Percentiles rank a stretch among this genome's conserved stretches.
Conservation (phyloP, 1,284 basidiomycete species). For the Marasmius fiardii region DNA sequence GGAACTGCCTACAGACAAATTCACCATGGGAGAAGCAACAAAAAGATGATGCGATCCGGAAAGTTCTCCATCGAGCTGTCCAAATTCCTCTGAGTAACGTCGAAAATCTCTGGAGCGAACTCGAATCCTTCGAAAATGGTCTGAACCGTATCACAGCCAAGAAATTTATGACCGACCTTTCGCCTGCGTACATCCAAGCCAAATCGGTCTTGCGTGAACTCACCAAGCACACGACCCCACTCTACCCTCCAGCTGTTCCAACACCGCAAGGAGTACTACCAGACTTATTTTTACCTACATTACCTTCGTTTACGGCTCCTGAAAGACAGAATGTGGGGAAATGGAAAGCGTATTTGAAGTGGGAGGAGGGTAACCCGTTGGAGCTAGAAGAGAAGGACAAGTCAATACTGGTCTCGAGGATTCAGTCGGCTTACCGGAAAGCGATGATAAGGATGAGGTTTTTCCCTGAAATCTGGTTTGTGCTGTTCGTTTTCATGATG, state of each 20-base stretch:
- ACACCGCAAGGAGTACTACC: constrained; percentile 31
- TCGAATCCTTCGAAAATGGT: constrained; percentile 90
- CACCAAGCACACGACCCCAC: constrained; percentile 62
- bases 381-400: constrained; percentile 88
- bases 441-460: constrained; percentile 90
- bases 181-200: constrained; percentile 90
- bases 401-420: constrained; percentile 60
- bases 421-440: constrained; percentile 85
- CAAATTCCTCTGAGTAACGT: constrained; percentile 93
- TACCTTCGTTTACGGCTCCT: constrained; percentile 68
- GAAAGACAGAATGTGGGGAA: constrained; percentile 77
- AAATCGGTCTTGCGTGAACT: constrained; percentile 86
- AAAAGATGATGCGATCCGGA: constrained; percentile 91
- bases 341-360: constrained; percentile 93
- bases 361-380: constrained; percentile 94
- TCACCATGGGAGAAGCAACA: constrained; percentile 95
- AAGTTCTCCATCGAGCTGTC: constrained; percentile 91
- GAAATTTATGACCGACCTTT: constrained; percentile 81
- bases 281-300: constrained; percentile 63
- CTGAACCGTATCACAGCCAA: constrained; percentile 95
- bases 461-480: constrained; percentile 91
- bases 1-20: constrained; percentile 42
- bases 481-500: constrained; percentile 9
- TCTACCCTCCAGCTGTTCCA: constrained; percentile 55
- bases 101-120: constrained; percentile 92